phyloP scores from a whole-genome alignment of 257 asterid genomes.

The Fraxinus americana region DNA sequence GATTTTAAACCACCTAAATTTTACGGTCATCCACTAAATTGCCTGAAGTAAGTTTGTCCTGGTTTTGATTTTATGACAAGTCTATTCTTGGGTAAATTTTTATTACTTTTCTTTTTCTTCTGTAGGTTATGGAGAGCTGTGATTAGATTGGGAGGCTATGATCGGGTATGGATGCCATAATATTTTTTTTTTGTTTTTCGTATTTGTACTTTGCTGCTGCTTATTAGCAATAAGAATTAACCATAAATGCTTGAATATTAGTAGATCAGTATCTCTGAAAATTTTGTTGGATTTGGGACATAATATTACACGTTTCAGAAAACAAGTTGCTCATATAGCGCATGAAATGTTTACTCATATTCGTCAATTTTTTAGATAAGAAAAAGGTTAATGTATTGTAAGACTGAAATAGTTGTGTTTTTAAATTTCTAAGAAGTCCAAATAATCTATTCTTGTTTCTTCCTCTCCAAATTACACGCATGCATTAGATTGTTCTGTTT shows the following conservation, averaged over 20 bases:
- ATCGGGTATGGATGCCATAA: slow-evolving; percentile 47
- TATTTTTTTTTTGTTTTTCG: not conserved
- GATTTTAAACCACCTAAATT: slow-evolving; percentile 72
- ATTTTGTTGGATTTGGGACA: not conserved
- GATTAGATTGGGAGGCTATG: slow-evolving; percentile 76
- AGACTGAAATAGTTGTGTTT: not conserved
- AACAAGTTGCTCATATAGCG: not conserved
- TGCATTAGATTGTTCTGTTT: too few species aligned
- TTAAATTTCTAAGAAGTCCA: not conserved
- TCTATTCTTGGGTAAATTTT: slow-evolving; percentile 11
- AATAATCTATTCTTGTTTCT: not conserved
- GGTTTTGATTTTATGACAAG: slow-evolving; percentile 9
- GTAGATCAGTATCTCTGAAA: not conserved
- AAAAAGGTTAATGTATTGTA: too few species aligned
- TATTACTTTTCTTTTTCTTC: slow-evolving; percentile 13
- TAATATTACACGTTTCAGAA: not conserved
- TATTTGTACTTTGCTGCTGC: not conserved
- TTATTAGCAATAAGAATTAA: not conserved
- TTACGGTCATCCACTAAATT: slow-evolving; percentile 66
- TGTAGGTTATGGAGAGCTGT: slow-evolving; percentile 75
- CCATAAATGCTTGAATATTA: not conserved
- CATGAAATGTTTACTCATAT: not conserved
- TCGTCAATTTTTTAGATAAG: too few species aligned
- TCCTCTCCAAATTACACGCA: not conserved
- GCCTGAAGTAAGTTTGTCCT: slow-evolving; percentile 51